A percentile compares a stretch with the other conserved stretches of the same genome.
Conservation (phyloP, 2,329 filamentous ascomycete species). For the Trichoderma endophyticum region DNA sequence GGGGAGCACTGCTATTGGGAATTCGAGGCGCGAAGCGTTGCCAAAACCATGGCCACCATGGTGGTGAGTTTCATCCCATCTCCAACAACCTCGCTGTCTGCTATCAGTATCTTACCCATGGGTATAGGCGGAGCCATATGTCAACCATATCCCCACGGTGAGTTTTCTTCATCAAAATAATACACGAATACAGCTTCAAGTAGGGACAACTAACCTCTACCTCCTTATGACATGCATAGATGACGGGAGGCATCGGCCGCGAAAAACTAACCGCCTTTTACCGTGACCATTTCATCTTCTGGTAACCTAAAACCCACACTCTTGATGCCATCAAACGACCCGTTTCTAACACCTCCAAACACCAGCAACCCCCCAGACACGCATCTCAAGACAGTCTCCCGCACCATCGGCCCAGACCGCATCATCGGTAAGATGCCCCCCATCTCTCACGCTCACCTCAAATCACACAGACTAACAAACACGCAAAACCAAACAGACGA, state of each 20-base stretch:
- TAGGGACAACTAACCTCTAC: neutral
- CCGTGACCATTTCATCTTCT: conserved; percentile 67
- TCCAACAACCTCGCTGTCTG: neutral
- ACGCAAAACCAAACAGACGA: conserved; percentile 46
- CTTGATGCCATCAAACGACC: neutral
- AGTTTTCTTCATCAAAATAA: conserved; percentile 24
- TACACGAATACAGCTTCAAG: neutral
- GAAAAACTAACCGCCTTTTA: conserved; percentile 64
- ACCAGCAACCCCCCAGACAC: conserved; percentile 62
- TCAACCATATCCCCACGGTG: conserved; percentile 70
- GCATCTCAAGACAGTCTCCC: conserved; percentile 61
- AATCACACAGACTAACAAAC: neutral
- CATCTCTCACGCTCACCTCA: neutral
- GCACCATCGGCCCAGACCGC: conserved; percentile 67
- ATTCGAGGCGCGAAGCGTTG: conserved; percentile 64
- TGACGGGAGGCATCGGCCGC: conserved; percentile 67
- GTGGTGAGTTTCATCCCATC: conserved; percentile 43
- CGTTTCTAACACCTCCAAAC: neutral
- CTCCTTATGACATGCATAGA: conserved; percentile 26
- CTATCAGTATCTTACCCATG: neutral
- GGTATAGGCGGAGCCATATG: conserved; percentile 58
- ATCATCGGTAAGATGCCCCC: conserved; percentile 43
- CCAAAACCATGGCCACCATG: conserved; percentile 74
- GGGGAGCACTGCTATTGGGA: conserved; percentile 71
- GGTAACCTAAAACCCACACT: neutral